Conservation (phyloP, 1,284 basidiomycete genomes). For the Rhodofomes roseus region DNA sequence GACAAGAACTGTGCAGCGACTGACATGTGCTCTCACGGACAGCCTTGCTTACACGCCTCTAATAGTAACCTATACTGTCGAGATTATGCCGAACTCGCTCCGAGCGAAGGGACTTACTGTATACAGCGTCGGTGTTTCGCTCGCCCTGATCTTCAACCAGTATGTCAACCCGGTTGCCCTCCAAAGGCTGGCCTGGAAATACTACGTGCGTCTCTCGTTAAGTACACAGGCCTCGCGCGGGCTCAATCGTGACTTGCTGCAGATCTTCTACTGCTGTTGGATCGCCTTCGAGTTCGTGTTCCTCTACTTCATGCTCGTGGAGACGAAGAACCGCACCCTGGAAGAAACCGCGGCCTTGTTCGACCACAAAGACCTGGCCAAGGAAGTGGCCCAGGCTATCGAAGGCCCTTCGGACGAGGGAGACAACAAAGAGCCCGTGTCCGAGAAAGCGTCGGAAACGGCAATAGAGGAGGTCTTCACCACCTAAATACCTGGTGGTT, state of each 20-base stretch:
- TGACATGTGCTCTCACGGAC: neutral
- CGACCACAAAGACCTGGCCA: conserved; percentile 6
- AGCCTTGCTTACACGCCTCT: conserved; percentile 12
- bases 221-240: neutral
- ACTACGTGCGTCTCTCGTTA: conserved; percentile 26
- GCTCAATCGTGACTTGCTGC: neutral
- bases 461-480: neutral
- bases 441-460: conserved; percentile 4
- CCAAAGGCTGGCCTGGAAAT: conserved; percentile 32
- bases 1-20: neutral
- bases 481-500: neutral
- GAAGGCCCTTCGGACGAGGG: neutral
- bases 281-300: conserved; percentile 49
- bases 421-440: neutral
- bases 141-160: conserved; percentile 60
- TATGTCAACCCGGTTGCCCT: conserved; percentile 43
- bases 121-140: conserved; percentile 47
- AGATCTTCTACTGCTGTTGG: conserved; percentile 31
- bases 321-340: conserved; percentile 34
- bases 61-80: conserved; percentile 42
- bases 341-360: conserved; percentile 12
- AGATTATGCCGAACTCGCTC: conserved; percentile 53
- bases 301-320: conserved; percentile 49
- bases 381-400: neutral
- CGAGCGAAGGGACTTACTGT: conserved; percentile 62